Evolutionary conservation across 2,329 filamentous ascomycete genomes (phyloP), one percentile per base, ranked within the genome.

Genomic region (Curvularia hawaiiensis): DNA sequence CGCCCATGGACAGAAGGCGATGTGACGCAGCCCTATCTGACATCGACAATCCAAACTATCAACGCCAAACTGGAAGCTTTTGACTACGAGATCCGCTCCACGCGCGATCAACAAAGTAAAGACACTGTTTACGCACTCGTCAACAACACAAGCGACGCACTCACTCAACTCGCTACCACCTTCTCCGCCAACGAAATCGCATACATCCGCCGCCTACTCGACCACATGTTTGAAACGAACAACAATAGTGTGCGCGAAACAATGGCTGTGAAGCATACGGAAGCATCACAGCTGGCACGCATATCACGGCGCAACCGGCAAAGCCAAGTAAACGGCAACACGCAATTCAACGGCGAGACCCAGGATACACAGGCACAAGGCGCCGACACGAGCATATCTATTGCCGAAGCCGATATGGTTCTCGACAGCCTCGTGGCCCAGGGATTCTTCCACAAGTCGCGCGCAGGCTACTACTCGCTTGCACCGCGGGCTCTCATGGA

Each of bases 211-310:
- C 84, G 95, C 9, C 75, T 97, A 3, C 84, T 99, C 0, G 93
- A 97, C 74, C 87, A 85, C 66, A 96, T 99, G 85, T 99, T 98
- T 72, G 91, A 96, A 62, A 89, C 86, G 20, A 88, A 92, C 79
- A 98, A 98, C 72, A 91, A 88, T 0, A 83, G 82, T 9, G 82
- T 86, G n/a, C 86, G 88, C 69, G 94, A 99, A 77, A 85, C 92
- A 26, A 88, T 97, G 85, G 92, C 91, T 3, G 80, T 98, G 3
- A 90, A 87, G 12, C 84, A 86, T 44, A 91, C 92, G 74, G 88
- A 97, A 69, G 93, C 93, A 3, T 81, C 90, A 52, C 88, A 91
- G 65, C 79, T 96, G 4, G 80, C 82, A 1, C 85, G 83, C 64
- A 75, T 73, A 4, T 68, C 78, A 0, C 63, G 70, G 16, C 56